Base-by-base conservation (phyloP, 768 basidiomycete species). In the Phylloporus sp. region DNA sequence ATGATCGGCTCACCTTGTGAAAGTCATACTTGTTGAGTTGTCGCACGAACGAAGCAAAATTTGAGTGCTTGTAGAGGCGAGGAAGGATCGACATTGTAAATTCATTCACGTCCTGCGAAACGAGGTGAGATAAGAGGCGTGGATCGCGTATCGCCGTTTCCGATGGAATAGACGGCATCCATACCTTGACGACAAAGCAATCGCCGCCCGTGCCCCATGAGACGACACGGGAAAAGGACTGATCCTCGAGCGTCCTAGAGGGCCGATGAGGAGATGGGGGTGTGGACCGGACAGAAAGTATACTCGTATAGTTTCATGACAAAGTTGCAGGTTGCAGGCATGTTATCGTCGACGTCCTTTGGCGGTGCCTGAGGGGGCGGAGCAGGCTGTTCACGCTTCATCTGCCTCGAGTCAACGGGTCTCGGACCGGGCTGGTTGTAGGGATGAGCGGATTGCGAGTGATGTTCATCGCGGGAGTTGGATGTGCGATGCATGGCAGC, bases 21-120 rank as follows among this genome's bases (percentile, higher is more conserved):
- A 95, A 95, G 68, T 94, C 92, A 63, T 95, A 95, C 66, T 94
- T 95, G 76, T 95, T 95, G 27, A 95, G 74, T 66, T 95, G 92
- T 9, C 91, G 79, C 6, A 95, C 92, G 61, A 95, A 95, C 44
- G 78, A 81, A 24, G 91, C 91, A 65, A 95, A 95, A 62, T 95
- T 95, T 7, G 87, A 90, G 63, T 95, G 91, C 65, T 94, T 93
- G 80, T 94, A 95, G 75, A 92, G 82, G 29, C 86, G 84, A 7
- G 91, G 91, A 8, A 95, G 78, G 63, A 94, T 86, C 22, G 77
- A 80, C 67, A 90, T 92, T 29, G 92, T 93, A 69, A 95, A 95
- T 58, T 92, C 90, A 69, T 90, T 94, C 88, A 94, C 93, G 73
- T 94, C 92, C 78, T 76, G 54, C 0, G 32, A 38, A 53, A 48